A percentile compares a stretch with the other conserved stretches of the same genome.
Conservation (phyloP, 2,329 filamentous ascomycete species). For the Dendryphion nanum region DNA sequence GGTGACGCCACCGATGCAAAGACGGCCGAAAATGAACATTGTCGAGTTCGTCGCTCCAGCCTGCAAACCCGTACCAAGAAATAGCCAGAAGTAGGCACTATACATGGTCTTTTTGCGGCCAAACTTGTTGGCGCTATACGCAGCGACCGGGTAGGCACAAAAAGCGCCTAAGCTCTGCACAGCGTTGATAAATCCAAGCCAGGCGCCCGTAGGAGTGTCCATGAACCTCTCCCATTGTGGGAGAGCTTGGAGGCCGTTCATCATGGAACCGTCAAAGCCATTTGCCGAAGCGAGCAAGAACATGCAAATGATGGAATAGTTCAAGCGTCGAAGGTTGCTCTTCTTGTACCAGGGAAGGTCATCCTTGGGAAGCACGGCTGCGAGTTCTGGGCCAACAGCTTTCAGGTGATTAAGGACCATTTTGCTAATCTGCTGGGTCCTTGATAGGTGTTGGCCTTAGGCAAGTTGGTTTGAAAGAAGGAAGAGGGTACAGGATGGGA, state of each 20-base stretch:
- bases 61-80: background rate
- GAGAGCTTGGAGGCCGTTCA: slow-evolving; percentile 27
- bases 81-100: background rate
- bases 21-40: background rate
- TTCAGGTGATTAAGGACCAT: background rate
- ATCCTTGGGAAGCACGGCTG: background rate
- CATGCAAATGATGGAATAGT: slow-evolving; percentile 3
- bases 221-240: slow-evolving; percentile 8
- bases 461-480: too few relatives aligned
- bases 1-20: background rate
- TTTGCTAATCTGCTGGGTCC: too few relatives aligned
- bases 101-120: background rate
- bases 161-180: background rate
- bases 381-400: background rate
- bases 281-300: slow-evolving; percentile 14
- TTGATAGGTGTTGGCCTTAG: too few relatives aligned
- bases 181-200: background rate
- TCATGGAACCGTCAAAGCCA: slow-evolving; percentile 28
- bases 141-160: background rate
- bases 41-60: background rate
- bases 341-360: background rate
- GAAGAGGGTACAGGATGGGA: background rate
- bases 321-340: slow-evolving; percentile 1
- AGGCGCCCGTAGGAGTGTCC: slow-evolving; percentile 3
- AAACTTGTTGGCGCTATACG: background rate